Conservation (phyloP, 805 yeast species). For the fission yeast (Schizosaccharomyces pombe) region DNA sequence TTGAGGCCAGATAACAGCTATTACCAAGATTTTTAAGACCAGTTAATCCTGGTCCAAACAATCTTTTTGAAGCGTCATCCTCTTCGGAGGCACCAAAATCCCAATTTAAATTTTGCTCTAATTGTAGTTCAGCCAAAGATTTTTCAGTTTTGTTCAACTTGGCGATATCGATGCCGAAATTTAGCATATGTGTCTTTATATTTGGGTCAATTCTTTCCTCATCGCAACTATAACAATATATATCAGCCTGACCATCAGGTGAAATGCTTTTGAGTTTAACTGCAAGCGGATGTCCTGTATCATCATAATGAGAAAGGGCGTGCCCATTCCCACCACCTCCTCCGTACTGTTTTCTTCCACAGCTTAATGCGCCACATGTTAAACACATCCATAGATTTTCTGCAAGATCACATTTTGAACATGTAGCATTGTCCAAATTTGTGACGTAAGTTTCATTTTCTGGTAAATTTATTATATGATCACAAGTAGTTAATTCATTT, state of each 20-base stretch:
- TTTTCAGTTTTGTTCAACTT: constrained; percentile 55
- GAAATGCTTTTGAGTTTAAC: constrained; percentile 78
- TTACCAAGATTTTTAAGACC: constrained; percentile 84
- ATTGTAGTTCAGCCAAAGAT: constrained; percentile 63
- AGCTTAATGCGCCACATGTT: constrained; percentile 73
- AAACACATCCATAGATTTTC: constrained; percentile 85
- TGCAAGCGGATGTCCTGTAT: constrained; percentile 50
- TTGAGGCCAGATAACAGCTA: constrained; percentile 73
- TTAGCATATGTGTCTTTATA: constrained; percentile 23
- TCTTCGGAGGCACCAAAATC: constrained; percentile 55
- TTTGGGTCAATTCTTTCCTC: constrained; percentile 68
- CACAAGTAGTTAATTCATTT: constrained; percentile 59
- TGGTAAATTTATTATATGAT: constrained; percentile 38
- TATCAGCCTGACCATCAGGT: constrained; percentile 38
- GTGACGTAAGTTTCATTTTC: constrained; percentile 15
- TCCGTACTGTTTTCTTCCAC: constrained; percentile 89
- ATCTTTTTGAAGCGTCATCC: constrained; percentile 42
- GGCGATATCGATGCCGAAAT: constrained; percentile 43
- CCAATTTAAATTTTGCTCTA: constrained; percentile 86
- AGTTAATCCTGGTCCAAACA: constrained; percentile 55
- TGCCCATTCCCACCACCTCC: constrained; percentile 87
- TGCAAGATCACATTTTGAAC: constrained; percentile 23
- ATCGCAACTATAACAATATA: constrained; percentile 69
- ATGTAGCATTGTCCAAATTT: constrained; percentile 12
- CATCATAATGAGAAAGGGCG: constrained; percentile 49